Base-by-base conservation (phyloP, 345 rosid species). In the Zanthoxylum bungeanum region DNA sequence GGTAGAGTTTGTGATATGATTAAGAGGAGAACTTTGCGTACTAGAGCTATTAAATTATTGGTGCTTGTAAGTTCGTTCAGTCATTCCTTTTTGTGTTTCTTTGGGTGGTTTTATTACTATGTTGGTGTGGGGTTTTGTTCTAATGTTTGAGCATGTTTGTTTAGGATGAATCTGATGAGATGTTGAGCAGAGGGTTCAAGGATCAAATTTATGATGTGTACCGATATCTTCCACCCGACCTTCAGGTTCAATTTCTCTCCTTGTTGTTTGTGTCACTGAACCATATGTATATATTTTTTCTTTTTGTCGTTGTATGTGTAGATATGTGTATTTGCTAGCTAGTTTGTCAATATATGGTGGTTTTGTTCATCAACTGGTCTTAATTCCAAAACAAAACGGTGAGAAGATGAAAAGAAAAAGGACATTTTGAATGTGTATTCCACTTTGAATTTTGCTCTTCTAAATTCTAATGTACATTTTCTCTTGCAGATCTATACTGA, bases 1-100 rank as follows among this genome's bases (percentile, higher is more conserved):
- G 99, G 99, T 21, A 89, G 98, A 79, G 99, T 95, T 16, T 92
- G 94, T 78, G 98, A 92, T 70, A 95, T 95, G 99, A 95, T 95
- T 75, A 95, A 92, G 89, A 89, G 98, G 83, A 91, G 93, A 78
- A 92, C 97, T 9, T 77, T 95, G 55, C 89, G 97, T 0, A 95
- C 98, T n/a, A 85, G 96, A 83, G 92, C 93, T 21, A 78, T 73
- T 84, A 84, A 72, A 81, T 77, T 49, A 82, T 81, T 73, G 19
- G 63, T 69, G 1, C 72, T 69, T 69, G 72, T 69, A 46, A 56
- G 72, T 28, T 39, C 4, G 1, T 36, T 22, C 14, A 4, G 11
- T 22, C 9, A 3, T 51, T 0, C 2, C 1, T 4, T 42, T 28
- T 1, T 1, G 9, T 42, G 3, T 40, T 28, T 25, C 47, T 11